phyloP scores from a whole-genome alignment of 192 early-diverging fungal species.

The Entomortierella chlamydospora region DNA sequence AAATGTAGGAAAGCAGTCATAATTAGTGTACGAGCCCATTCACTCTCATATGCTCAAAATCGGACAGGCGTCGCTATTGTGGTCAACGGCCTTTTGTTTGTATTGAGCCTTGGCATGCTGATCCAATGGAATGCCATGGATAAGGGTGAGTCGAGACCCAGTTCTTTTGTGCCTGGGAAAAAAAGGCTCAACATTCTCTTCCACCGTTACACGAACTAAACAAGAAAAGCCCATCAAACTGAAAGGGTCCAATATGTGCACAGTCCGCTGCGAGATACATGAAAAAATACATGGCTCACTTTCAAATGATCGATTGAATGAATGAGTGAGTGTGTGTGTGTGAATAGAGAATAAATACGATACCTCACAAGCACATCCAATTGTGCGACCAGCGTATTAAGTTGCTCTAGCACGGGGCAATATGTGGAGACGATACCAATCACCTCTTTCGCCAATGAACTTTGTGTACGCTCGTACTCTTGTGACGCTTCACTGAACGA shows the following conservation, averaged over 20 bases:
- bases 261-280: conserved; percentile 5
- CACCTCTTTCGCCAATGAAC: conserved; percentile 85
- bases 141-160: neutral
- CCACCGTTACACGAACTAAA: conserved; percentile 16
- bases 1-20: too few species aligned
- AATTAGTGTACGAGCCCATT: neutral
- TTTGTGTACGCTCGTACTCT: conserved; percentile 78
- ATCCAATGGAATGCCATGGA: neutral
- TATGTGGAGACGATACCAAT: conserved; percentile 89
- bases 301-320: too few species aligned
- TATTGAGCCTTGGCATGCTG: neutral
- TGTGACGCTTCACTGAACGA: conserved; percentile 67
- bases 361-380: conserved; percentile 90
- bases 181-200: neutral
- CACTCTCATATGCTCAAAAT: neutral
- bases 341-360: too few species aligned
- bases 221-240: neutral
- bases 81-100: neutral
- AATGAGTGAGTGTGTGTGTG: too few species aligned
- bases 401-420: conserved; percentile 80
- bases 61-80: too few species aligned
- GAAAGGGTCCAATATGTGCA: neutral
- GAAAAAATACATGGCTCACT: too few species aligned
- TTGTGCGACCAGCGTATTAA: conserved; percentile 82
- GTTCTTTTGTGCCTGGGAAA: neutral